phyloP scores from a whole-genome alignment of 805 yeast species.

The Ogataea naganishii region DNA sequence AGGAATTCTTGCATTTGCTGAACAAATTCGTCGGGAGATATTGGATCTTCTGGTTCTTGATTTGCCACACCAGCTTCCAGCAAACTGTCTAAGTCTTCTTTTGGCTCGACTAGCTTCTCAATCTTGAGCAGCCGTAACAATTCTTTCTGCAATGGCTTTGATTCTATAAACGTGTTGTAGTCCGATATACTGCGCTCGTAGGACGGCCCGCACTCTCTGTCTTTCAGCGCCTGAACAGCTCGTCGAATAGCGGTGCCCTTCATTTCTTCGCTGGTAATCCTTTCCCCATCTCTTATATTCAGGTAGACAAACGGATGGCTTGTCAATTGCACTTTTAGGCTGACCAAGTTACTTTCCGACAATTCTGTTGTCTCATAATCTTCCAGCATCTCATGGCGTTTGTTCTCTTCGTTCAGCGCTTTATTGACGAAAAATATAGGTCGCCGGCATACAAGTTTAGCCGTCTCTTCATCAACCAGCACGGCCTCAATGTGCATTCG shows the following conservation, averaged over 20 bases:
- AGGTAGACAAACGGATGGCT: too few species aligned
- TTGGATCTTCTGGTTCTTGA: background rate
- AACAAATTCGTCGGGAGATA: background rate
- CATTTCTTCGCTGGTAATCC: too few species aligned
- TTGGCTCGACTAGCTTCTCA: slow-evolving; percentile 11
- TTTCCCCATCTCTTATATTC: too few species aligned
- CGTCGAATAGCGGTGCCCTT: too few species aligned
- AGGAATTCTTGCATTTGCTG: slow-evolving; percentile 4
- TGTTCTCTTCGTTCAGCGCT: too few species aligned
- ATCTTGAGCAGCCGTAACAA: slow-evolving; percentile 14
- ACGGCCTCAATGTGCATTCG: slow-evolving; percentile 12
- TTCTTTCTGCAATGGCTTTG: slow-evolving; percentile 20
- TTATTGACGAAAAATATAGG: slow-evolving; percentile 8
- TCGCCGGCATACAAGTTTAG: slow-evolving; percentile 5
- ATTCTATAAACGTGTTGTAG: slow-evolving; percentile 8
- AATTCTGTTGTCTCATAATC: too few species aligned
- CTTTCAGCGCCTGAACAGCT: too few species aligned
- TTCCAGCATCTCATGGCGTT: too few species aligned
- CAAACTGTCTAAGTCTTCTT: slow-evolving; percentile 11
- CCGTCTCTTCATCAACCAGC: slow-evolving; percentile 9
- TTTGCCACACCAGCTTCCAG: slow-evolving; percentile 15
- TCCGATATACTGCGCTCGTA: slow-evolving; percentile 3
- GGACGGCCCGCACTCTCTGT: background rate
- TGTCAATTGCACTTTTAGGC: too few species aligned
- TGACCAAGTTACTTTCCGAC: too few species aligned